A percentile compares a stretch with the other conserved stretches of the same genome.
phyloP scores from a whole-genome alignment of 306 rosid genomes.

The Castanopsis chinensis region DNA sequence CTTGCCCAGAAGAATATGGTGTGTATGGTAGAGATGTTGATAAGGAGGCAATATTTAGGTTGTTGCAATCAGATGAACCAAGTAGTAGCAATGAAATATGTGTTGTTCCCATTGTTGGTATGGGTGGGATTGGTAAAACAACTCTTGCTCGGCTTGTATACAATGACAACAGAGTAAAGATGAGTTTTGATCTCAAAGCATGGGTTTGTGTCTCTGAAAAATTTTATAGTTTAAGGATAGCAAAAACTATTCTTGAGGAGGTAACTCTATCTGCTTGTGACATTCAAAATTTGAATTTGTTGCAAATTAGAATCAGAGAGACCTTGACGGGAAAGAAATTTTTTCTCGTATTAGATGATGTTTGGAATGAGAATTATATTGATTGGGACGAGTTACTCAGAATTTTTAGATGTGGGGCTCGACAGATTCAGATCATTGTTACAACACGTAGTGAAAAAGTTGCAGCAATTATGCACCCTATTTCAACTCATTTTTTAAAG shows the following conservation, averaged over 20 bases:
- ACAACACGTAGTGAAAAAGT: conserved; percentile 11
- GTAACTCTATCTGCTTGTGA: neutral
- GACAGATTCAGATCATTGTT: conserved; percentile 8
- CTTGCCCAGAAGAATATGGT: no score
- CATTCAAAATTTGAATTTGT: neutral
- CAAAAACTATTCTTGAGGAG: neutral
- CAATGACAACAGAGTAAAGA: neutral
- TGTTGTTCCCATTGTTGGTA: neutral
- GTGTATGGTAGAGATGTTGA: no score
- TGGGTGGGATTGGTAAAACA: conserved; percentile 18
- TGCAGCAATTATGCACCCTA: neutral
- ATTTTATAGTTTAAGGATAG: neutral
- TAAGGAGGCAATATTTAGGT: no score
- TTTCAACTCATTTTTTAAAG: neutral
- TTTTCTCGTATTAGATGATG: conserved; percentile 15
- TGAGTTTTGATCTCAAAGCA: neutral
- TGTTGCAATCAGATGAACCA: no score
- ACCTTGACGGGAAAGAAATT: neutral
- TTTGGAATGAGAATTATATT: conserved; percentile 3
- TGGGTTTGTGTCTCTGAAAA: conserved; percentile 14
- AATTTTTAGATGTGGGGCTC: neutral
- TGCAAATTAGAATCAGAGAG: neutral
- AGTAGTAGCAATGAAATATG: neutral
- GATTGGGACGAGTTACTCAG: conserved; percentile 22
- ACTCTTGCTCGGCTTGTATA: conserved; percentile 11